Percentiles rank a stretch among this genome's conserved stretches.
Conservation (phyloP, 306 rosid genomes). For the Cucurbita argyrosperma region DNA sequence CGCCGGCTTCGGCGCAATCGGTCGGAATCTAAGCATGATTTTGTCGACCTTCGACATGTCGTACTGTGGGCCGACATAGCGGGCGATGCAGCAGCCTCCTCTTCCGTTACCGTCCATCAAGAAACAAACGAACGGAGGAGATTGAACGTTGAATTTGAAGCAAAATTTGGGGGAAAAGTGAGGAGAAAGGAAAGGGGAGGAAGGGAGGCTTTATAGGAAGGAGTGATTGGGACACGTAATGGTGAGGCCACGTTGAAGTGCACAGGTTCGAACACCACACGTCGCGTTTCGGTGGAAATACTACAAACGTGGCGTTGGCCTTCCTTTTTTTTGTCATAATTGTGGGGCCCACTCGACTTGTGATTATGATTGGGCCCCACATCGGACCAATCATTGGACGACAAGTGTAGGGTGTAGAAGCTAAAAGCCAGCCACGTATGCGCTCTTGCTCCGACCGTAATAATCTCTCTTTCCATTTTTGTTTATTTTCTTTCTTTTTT, state of each 20-base stretch:
- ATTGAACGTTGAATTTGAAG: background rate
- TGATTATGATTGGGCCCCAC: background rate
- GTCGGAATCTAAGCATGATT: conserved; percentile 75
- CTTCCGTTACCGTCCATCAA: conserved; percentile 3
- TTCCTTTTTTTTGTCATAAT: too few relatives aligned
- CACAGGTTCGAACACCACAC: background rate
- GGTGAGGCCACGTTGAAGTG: background rate
- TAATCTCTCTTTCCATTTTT: background rate
- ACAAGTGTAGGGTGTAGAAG: background rate
- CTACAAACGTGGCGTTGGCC: background rate
- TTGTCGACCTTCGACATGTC: conserved; percentile 13
- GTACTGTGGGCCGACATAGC: background rate
- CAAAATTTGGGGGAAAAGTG: background rate
- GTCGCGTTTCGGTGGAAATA: background rate
- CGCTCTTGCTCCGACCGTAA: background rate
- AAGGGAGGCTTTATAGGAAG: background rate
- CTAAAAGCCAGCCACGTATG: background rate
- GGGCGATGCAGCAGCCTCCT: conserved; percentile 11
- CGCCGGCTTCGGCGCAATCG: conserved; percentile 76
- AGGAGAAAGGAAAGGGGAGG: background rate
- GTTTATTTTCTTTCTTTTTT: background rate
- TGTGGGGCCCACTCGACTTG: background rate
- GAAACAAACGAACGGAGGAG: background rate
- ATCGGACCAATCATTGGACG: background rate
- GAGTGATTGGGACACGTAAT: conserved; percentile 4